phyloP scores from a whole-genome alignment of 208 protist species.

The Leishmania braziliensis region DNA sequence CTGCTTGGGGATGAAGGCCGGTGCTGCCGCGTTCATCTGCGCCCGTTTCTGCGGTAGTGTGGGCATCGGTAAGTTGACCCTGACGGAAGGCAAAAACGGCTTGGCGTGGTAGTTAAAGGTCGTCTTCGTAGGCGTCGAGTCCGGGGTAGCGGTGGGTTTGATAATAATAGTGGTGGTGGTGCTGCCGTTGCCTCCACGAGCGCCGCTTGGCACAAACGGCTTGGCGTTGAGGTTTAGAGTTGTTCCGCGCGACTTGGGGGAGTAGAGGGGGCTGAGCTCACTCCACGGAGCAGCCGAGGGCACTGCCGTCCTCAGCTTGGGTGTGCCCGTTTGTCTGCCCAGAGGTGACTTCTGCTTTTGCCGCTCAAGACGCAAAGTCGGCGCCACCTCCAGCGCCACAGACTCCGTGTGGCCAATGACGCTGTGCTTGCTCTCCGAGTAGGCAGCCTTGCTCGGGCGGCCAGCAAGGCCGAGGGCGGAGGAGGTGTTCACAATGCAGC shows the following conservation, averaged over 20 bases:
- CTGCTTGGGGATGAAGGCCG: slow-evolving; percentile 18
- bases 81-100: slow-evolving; percentile 22
- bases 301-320: neutral
- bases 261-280: no score
- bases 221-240: slow-evolving; percentile 31
- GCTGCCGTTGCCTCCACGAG: neutral
- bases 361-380: neutral
- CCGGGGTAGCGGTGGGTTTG: neutral
- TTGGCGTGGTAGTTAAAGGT: slow-evolving; percentile 36
- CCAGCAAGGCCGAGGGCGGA: slow-evolving; percentile 49
- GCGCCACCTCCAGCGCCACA: slow-evolving; percentile 53
- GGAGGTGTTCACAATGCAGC: slow-evolving; percentile 56
- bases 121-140: slow-evolving; percentile 30
- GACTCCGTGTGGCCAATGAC: slow-evolving; percentile 30
- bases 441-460: neutral
- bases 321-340: no score
- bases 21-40: slow-evolving; percentile 22
- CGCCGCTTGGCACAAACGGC: slow-evolving; percentile 33
- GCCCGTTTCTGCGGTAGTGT: neutral
- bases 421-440: no score
- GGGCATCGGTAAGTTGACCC: neutral
- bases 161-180: neutral
- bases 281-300: slow-evolving; percentile 10
- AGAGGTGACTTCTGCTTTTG: no score
- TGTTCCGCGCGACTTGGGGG: neutral